phyloP scores from a whole-genome alignment of 1,139 yeast genomes.

The Kazachstania sp. region DNA sequence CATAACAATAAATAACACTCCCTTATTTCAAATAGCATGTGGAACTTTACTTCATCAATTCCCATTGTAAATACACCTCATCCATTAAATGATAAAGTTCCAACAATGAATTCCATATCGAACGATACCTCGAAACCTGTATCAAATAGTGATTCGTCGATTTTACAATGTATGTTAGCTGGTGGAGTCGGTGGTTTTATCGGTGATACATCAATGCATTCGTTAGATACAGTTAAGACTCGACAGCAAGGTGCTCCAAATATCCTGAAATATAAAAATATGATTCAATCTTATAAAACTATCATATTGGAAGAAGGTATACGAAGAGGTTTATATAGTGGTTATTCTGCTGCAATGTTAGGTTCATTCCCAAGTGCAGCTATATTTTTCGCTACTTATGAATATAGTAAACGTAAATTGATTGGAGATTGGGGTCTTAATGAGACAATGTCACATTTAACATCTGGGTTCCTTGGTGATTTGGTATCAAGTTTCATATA shows the following conservation, averaged over 20 bases:
- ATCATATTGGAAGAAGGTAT: slow-evolving; percentile 78
- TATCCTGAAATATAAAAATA: slow-evolving; percentile 54
- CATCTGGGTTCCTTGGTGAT: slow-evolving; percentile 88
- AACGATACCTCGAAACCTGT: not conserved
- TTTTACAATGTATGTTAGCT: slow-evolving; percentile 53
- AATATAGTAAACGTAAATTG: slow-evolving; percentile 61
- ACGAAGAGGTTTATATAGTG: slow-evolving; percentile 78
- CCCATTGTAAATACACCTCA: slow-evolving; percentile 23
- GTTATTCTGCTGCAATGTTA: slow-evolving; percentile 81
- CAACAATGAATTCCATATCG: not conserved
- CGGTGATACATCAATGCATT: slow-evolving; percentile 91
- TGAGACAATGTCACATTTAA: slow-evolving; percentile 70
- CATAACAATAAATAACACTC: too few species aligned
- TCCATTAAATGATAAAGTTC: not conserved
- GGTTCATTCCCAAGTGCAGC: slow-evolving; percentile 94
- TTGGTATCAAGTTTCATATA: slow-evolving; percentile 82
- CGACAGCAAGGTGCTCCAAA: slow-evolving; percentile 88
- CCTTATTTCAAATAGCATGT: slow-evolving; percentile 10
- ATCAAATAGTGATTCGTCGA: not conserved
- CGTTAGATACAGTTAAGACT: slow-evolving; percentile 91
- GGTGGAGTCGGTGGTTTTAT: slow-evolving; percentile 94
- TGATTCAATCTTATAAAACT: slow-evolving; percentile 63
- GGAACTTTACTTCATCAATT: slow-evolving; percentile 25
- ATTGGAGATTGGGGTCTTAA: slow-evolving; percentile 58
- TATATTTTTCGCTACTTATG: slow-evolving; percentile 85